phyloP scores from a whole-genome alignment of 306 rosid species.

The Macrotyloma uniflorum region DNA sequence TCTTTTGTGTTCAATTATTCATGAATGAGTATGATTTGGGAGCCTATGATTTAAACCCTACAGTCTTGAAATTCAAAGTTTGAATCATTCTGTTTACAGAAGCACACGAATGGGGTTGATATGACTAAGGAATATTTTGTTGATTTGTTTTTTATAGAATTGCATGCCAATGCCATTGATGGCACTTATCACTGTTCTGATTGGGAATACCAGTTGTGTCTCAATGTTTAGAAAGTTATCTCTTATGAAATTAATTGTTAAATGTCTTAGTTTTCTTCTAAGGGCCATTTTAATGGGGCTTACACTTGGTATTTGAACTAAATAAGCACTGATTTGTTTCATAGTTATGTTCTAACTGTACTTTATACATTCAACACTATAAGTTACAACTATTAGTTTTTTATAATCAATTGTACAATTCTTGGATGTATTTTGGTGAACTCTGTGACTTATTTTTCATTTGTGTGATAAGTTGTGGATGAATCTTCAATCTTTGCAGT shows the following conservation, averaged over 20 bases:
- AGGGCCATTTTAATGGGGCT: conserved; percentile 21
- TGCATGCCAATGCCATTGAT: neutral
- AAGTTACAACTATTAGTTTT: neutral
- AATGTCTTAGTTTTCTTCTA: conserved; percentile 1
- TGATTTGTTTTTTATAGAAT: conserved; percentile 15
- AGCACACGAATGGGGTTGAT: neutral
- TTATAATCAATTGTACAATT: neutral
- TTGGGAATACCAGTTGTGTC: neutral
- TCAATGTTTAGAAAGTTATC: neutral
- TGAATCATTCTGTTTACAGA: neutral
- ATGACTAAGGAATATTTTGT: neutral
- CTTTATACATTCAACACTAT: neutral
- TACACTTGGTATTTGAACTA: neutral
- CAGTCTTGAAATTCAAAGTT: neutral
- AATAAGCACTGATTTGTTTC: conserved; percentile 5
- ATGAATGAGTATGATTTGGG: conserved; percentile 5
- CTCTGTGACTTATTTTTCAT: neutral
- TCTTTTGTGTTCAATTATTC: neutral
- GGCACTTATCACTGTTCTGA: neutral
- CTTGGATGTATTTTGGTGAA: conserved; percentile 15
- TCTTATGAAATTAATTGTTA: neutral
- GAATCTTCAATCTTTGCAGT: neutral
- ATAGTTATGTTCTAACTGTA: conserved; percentile 25
- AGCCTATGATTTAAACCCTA: neutral
- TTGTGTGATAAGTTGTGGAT: neutral